phyloP scores from a whole-genome alignment of 495 filamentous ascomycete genomes.

The Neurospora sp. region DNA sequence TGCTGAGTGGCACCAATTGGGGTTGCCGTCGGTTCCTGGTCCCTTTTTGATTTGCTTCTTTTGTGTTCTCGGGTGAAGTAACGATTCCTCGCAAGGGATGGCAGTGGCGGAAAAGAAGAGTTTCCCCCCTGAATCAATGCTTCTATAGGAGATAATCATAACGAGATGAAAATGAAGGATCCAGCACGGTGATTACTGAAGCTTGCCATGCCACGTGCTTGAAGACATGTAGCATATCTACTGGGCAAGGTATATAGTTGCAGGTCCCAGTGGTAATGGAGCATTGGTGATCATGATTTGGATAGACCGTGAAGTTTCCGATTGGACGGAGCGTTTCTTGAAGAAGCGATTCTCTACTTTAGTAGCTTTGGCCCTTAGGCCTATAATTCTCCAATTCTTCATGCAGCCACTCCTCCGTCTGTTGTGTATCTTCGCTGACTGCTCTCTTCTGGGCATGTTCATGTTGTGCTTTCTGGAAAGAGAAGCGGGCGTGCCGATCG shows the following conservation, averaged over 20 bases:
- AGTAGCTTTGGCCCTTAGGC: not conserved
- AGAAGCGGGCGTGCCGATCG: not conserved
- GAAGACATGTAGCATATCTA: not conserved
- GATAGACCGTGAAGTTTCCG: not conserved
- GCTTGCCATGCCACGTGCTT: not conserved
- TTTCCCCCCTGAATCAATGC: not conserved
- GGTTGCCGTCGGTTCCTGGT: not conserved
- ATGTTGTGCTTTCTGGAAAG: not conserved
- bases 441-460: not conserved
- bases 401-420: not conserved
- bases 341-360: not conserved
- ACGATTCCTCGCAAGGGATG: not conserved
- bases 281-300: not conserved
- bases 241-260: not conserved
- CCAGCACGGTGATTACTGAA: not conserved
- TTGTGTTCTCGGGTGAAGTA: not conserved
- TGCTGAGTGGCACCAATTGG: not conserved
- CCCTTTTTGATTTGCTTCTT: not conserved
- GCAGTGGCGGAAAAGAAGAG: not conserved
- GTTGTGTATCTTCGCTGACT: not conserved
- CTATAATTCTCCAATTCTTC: not conserved
- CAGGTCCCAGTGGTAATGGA: not conserved
- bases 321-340: not conserved
- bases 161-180: not conserved
- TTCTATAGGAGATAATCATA: not conserved